Evolutionary conservation across 176 grass and related monocot genomes (phyloP).

Genomic region (Cocos nucifera): DNA sequence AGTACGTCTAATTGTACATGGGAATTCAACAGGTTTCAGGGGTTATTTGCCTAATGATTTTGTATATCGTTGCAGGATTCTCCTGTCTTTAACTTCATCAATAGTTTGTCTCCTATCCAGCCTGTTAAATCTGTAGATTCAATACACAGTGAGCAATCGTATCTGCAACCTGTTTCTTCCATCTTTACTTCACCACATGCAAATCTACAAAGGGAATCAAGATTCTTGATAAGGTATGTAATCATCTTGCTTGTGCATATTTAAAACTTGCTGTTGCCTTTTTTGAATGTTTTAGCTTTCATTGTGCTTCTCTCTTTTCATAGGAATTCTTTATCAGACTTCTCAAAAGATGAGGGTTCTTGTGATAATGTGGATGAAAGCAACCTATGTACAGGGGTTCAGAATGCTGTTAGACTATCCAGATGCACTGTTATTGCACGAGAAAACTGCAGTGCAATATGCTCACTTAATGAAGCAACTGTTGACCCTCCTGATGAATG

Average conservation of each 20-base stretch:
- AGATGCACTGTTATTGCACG: slow-evolving; percentile 23
- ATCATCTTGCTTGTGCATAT: no score
- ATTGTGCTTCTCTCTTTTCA: slow-evolving; percentile 9
- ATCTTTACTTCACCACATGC: slow-evolving; percentile 89
- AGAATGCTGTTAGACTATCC: slow-evolving; percentile 31
- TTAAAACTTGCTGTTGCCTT: no score
- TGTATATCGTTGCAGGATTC: slow-evolving; percentile 55
- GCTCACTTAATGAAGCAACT: slow-evolving; percentile 32
- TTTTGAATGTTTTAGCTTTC: not conserved
- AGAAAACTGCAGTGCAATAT: slow-evolving; percentile 27
- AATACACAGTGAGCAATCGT: slow-evolving; percentile 36
- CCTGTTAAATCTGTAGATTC: slow-evolving; percentile 58
- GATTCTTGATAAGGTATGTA: slow-evolving; percentile 39
- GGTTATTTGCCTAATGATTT: not conserved
- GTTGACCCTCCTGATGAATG: slow-evolving; percentile 21
- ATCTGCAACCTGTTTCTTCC: slow-evolving; percentile 56
- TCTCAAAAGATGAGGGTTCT: slow-evolving; percentile 29
- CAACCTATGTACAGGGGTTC: slow-evolving; percentile 24
- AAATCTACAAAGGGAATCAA: slow-evolving; percentile 60
- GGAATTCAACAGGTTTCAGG: not conserved
- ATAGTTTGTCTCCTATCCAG: slow-evolving; percentile 82
- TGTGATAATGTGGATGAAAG: slow-evolving; percentile 14
- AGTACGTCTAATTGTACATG: not conserved
- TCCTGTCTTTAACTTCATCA: slow-evolving; percentile 79
- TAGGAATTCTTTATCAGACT: slow-evolving; percentile 48